These are phyloP conservation scores for Diaporthe velutina DNA, from an alignment of 2,329 filamentous ascomycete genomes.

Conservation along the genomic window DNA sequence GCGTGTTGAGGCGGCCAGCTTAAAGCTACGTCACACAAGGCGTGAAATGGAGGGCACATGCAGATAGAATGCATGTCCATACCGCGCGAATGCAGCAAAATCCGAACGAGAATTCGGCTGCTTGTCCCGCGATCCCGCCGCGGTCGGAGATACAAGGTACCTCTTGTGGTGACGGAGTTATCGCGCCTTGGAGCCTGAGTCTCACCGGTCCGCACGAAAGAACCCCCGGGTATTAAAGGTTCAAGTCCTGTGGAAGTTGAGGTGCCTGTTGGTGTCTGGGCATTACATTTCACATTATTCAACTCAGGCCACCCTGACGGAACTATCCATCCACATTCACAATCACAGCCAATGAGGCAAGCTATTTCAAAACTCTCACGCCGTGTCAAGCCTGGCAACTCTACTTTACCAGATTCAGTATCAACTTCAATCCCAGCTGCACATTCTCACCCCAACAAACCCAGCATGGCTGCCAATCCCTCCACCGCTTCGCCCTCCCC, in stretches of 20 bases:
- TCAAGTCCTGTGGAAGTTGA: neutral
- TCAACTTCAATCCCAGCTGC: neutral
- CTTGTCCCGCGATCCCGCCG: neutral
- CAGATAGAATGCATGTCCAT: neutral
- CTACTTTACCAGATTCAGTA: neutral
- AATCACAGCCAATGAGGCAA: conserved; percentile 15
- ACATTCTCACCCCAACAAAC: neutral
- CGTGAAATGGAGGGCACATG: neutral
- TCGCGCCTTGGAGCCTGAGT: conserved; percentile 6
- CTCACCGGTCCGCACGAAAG: neutral
- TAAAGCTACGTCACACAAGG: conserved; percentile 7
- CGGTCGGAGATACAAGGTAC: neutral
- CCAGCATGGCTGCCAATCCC: neutral
- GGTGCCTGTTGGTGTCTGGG: neutral
- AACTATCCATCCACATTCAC: neutral
- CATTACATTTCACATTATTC: neutral
- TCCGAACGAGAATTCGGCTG: neutral
- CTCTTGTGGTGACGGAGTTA: conserved; percentile 15
- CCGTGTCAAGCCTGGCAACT: conserved; percentile 1
- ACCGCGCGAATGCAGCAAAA: neutral
- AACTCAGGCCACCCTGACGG: conserved; percentile 3
- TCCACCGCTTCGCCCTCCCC: neutral
- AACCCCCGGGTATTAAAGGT: neutral
- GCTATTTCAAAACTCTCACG: conserved; percentile 12
- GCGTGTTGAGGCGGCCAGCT: neutral